Base-by-base conservation (phyloP, 1,284 basidiomycete species). In the Mrakiaceae sp. region DNA sequence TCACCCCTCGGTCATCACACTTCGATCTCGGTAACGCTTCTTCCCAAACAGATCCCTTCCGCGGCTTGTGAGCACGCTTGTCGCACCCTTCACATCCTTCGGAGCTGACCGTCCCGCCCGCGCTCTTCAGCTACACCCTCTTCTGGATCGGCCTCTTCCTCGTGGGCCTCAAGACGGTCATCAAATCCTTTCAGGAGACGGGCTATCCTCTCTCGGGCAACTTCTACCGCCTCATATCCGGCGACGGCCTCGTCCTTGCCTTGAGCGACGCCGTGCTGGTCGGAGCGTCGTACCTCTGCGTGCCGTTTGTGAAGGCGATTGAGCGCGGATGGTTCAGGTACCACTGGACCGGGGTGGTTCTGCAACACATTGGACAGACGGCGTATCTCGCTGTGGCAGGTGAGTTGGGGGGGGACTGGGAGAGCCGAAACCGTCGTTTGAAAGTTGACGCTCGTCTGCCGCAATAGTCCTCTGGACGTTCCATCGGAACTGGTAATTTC, bases 191-290 rank as follows among this genome's bases (percentile, higher is more conserved):
- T 70, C 85, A 90, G 71, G 78, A 81, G 6, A 86, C 83, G 48
- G 92, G 92, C 42, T 84, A 85, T 55, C 82, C 90, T 0, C 81
- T 97, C 51, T 86, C 87, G 64, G 79, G 91, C 68, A 83, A 80
- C 10, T 97, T 98, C 72, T 91, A 90, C 2, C 81, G 83, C 51
- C 84, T 95, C 78, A 89, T 99, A 76, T 93, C 90, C 0, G 82
- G 85, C 66, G 90, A 98, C 74, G 90, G 85, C 1, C 74, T 87
- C 58, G 87, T 85, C 0, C 83, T 98, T 11, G 92, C 90, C 0
- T 71, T 95, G 40, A 88, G 86, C 56, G 95, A 98, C 71, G 86
- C 80, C 1, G 80, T 89, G 43, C 83, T 98, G 67, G 87, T 97
- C 9, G 76, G 81, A 6, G 81, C 82, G 70, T 93, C 90, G 12